These are phyloP conservation scores for Dillenia turbinata DNA, from an alignment of 164 flowering plant species.

Conservation along the genomic window DNA sequence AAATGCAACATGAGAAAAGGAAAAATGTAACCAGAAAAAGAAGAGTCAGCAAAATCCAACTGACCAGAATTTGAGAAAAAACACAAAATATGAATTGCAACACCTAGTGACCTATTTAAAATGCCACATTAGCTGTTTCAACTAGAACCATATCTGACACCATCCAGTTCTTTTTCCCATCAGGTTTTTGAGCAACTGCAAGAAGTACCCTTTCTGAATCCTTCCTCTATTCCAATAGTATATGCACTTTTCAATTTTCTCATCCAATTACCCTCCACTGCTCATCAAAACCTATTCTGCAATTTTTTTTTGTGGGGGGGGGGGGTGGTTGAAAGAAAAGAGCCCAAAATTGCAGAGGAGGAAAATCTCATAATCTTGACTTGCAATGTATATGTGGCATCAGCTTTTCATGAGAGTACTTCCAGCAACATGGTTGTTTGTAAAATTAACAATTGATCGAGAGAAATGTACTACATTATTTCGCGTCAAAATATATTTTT, in stretches of 20 bases:
- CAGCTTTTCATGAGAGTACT: background rate
- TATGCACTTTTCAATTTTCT: slow-evolving; percentile 45
- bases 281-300: slow-evolving; percentile 42
- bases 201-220: slow-evolving; percentile 80
- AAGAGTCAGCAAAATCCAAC: slow-evolving; percentile 5
- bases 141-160: slow-evolving; percentile 79
- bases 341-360: background rate
- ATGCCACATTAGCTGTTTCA: slow-evolving; percentile 33
- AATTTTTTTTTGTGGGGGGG: too few relatives aligned
- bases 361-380: background rate
- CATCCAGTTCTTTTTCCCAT: slow-evolving; percentile 98
- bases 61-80: background rate
- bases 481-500: too few relatives aligned
- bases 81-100: slow-evolving; percentile 15
- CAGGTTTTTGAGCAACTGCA: slow-evolving; percentile 86
- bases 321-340: background rate
- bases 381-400: background rate
- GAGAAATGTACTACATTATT: background rate
- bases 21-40: slow-evolving; percentile 6
- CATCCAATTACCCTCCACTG: slow-evolving; percentile 43
- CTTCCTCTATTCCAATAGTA: slow-evolving; percentile 77
- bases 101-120: slow-evolving; percentile 45
- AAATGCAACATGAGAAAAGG: slow-evolving; percentile 6
- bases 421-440: too few relatives aligned
- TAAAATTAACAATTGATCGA: background rate